Percentiles rank a stretch among this genome's conserved stretches.
phyloP scores from a whole-genome alignment of 208 protist genomes.

The Crithidia fasciculata region DNA sequence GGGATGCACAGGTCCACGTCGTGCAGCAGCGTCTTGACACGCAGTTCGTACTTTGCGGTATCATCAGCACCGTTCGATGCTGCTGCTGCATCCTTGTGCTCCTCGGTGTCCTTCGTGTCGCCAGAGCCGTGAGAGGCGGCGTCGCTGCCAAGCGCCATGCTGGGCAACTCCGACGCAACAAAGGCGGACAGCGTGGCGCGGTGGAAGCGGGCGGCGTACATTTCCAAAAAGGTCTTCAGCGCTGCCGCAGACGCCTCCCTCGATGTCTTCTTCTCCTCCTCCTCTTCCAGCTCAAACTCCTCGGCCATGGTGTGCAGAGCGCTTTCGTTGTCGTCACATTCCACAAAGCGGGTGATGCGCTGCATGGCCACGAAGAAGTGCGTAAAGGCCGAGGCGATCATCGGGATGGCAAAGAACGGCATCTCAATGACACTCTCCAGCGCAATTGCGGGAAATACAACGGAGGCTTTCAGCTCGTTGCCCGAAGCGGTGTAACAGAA shows the following conservation, averaged over 20 bases:
- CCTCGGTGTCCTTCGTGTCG: too few species aligned
- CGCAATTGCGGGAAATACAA: slow-evolving; percentile 56
- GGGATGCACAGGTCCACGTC: slow-evolving; percentile 48
- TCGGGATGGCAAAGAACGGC: slow-evolving; percentile 81
- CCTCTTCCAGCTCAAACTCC: slow-evolving; percentile 3
- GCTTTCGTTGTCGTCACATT: slow-evolving; percentile 41
- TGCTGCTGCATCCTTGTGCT: too few species aligned
- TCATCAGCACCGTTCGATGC: not conserved
- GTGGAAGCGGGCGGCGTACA: not conserved
- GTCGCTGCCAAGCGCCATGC: too few species aligned
- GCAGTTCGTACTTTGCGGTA: slow-evolving; percentile 29
- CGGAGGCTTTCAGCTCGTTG: slow-evolving; percentile 62
- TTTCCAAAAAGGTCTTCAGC: not conserved
- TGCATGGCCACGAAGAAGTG: slow-evolving; percentile 79
- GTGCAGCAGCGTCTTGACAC: slow-evolving; percentile 38
- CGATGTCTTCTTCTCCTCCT: not conserved
- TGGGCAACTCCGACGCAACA: not conserved
- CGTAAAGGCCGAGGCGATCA: slow-evolving; percentile 50
- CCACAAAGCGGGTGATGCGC: slow-evolving; percentile 72
- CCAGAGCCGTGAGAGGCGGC: too few species aligned
- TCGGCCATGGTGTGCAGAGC: slow-evolving; percentile 27
- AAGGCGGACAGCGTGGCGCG: slow-evolving; percentile 3
- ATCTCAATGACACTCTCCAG: slow-evolving; percentile 32
- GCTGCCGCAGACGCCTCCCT: not conserved
- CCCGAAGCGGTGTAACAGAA: slow-evolving; percentile 52